phyloP scores from a whole-genome alignment of 352 stramenopile species.

The Globisporangium orthogonon region DNA sequence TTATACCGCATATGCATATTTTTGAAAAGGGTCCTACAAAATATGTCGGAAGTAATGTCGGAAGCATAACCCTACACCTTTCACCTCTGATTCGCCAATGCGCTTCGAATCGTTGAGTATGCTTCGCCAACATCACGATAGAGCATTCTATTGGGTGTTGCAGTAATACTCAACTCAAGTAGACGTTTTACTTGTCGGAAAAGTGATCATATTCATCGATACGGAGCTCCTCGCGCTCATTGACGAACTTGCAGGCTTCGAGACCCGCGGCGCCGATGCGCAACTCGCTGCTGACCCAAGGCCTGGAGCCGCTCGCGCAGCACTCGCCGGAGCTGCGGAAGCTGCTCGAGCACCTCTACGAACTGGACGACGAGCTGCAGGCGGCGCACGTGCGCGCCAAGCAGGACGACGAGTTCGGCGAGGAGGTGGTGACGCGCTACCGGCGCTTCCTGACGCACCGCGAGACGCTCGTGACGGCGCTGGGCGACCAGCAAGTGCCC shows the following conservation, averaged over 20 bases:
- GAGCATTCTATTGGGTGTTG: too few relatives aligned
- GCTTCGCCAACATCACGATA: too few relatives aligned
- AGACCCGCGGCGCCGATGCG: conserved; percentile 1
- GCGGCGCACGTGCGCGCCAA: conserved; percentile 43
- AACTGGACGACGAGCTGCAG: conserved; percentile 50
- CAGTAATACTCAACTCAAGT: too few relatives aligned
- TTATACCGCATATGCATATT: too few relatives aligned
- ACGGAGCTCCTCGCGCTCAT: neutral
- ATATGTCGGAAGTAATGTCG: too few relatives aligned
- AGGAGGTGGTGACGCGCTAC: conserved; percentile 58
- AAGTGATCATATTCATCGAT: too few relatives aligned
- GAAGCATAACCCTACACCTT: too few relatives aligned
- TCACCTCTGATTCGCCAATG: too few relatives aligned
- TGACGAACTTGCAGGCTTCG: neutral
- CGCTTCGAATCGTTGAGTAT: too few relatives aligned
- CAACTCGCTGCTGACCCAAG: conserved; percentile 41
- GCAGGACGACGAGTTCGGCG: conserved; percentile 54
- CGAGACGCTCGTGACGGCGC: conserved; percentile 35
- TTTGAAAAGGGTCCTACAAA: too few relatives aligned
- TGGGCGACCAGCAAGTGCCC: conserved; percentile 30
- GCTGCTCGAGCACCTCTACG: conserved; percentile 35
- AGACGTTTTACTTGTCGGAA: too few relatives aligned
- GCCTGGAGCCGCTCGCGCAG: conserved; percentile 25
- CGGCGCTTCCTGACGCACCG: conserved; percentile 42
- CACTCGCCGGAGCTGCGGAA: conserved; percentile 21